Evolutionary conservation across 2,329 filamentous ascomycete genomes (phyloP), one percentile per base, ranked within the genome.

Genomic region (Fusarium chaquense): DNA sequence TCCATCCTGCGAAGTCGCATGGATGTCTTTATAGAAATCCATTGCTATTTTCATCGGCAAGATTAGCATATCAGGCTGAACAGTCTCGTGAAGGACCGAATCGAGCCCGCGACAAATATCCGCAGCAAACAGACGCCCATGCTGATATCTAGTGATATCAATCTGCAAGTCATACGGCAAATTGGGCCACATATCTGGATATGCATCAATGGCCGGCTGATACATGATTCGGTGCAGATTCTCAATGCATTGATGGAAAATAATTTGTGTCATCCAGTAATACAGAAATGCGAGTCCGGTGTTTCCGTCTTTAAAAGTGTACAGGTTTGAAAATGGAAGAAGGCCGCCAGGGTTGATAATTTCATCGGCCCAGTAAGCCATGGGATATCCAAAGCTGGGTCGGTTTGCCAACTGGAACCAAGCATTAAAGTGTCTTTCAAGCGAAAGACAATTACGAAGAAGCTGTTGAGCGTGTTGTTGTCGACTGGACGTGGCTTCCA

Each of bases 61-160:
- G 11, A 79, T 72, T 18, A 86, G 69, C 67, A 85, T 67, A 63
- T 86, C 84, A 3, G 84, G 84, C 76, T 86, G 83, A 16, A 78
- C 78, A 2, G 81, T 83, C 5, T 75, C 77, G 9, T 73, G 75
- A 7, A 87, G 76, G 0, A 81, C 81, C 45, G 80, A 83, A 62
- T 87, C 86, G 6, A 88, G 75, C 5, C 82, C 81, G 41, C 85
- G 81, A 67, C 86, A 87, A 18, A 87, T 82, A 56, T 83, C 81
- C 11, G 79, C 81, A 1, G 85, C 85, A 35, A 85, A 76, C 52
- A 82, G 79, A 20, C 80, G 78, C 2, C 80, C 81, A 59, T 83
- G 80, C 18, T 82, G 78, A 65, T 85, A 87, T 35, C 76, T 78
- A 15, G 75, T 72, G 4, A 80, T 74, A 55, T 87, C 81, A 44